Conservation (phyloP, 495 filamentous ascomycete genomes). For the Darksidea phi region DNA sequence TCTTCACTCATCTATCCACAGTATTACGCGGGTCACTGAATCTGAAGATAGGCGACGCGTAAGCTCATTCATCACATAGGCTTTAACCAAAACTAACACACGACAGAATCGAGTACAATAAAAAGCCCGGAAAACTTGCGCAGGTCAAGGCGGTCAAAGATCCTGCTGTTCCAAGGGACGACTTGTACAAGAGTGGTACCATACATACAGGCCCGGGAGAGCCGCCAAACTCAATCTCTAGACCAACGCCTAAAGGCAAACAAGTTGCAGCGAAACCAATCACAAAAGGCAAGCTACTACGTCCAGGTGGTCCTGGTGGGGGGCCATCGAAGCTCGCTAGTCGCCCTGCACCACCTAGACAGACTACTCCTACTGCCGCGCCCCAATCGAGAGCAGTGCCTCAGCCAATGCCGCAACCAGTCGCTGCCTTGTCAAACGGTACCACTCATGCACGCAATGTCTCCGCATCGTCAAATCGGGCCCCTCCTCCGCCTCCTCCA, state of each 20-base stretch:
- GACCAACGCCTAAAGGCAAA: slow-evolving; percentile 80
- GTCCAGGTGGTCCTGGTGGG: slow-evolving; percentile 82
- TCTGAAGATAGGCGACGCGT: slow-evolving; percentile 73
- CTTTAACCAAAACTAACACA: slow-evolving; percentile 35
- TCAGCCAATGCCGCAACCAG: slow-evolving; percentile 53
- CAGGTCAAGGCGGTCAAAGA: slow-evolving; percentile 88
- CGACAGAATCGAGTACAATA: slow-evolving; percentile 84
- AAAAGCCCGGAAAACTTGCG: slow-evolving; percentile 93
- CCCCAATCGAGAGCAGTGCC: slow-evolving; percentile 40
- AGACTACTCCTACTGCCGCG: slow-evolving; percentile 26
- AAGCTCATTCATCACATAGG: slow-evolving; percentile 31
- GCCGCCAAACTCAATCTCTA: slow-evolving; percentile 76
- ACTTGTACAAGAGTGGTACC: slow-evolving; percentile 89
- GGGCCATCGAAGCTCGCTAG: slow-evolving; percentile 68
- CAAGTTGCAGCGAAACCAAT: slow-evolving; percentile 84
- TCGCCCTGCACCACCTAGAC: slow-evolving; percentile 49
- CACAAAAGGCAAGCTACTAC: slow-evolving; percentile 83
- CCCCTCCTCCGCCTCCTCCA: slow-evolving; percentile 70
- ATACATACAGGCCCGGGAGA: slow-evolving; percentile 87
- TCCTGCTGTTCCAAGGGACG: slow-evolving; percentile 63
- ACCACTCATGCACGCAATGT: slow-evolving; percentile 52
- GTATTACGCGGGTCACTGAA: slow-evolving; percentile 74
- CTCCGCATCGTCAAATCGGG: slow-evolving; percentile 50
- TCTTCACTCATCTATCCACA: slow-evolving; percentile 83
- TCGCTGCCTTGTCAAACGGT: slow-evolving; percentile 49